Evolutionary conservation across 345 rosid genomes (phyloP), one percentile per base, ranked within the genome.

Genomic region (Gossypium mustelinum): DNA sequence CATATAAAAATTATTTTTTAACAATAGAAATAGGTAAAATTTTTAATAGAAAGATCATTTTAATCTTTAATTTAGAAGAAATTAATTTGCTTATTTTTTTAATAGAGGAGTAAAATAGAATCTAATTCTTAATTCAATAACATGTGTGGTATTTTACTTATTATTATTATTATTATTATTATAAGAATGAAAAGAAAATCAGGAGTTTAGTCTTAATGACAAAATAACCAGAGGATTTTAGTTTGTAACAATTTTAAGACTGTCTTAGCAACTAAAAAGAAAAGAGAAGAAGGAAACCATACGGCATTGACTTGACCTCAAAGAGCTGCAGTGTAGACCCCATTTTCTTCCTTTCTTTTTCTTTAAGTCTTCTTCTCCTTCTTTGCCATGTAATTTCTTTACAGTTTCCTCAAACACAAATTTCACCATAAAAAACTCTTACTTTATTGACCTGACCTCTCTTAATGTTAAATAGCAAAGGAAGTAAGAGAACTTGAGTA

Each of bases 91-190:
- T 34, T 0, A 0, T 34, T 34, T 29, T 29, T 34, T 0, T 3
- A 3, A 0, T 0, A 29, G 0, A 34, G 0, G 0, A 34, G 0
- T 29, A 34, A 34, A 29, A 34, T 34, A 0, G 0, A 34, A 4
- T 34, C 1, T 34, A 34, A 0, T 1, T 4, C 0, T 0, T 34
- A 34, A 4, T 34, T 4, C 0, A 34, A 4, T 34, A 29, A 29
- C 1, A 29, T 29, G 0, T 3, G 0, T 29, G 34, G 0, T 34
- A 34, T 34, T 34, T 34, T 34, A 34, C 41, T 29, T 29, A 0
- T 29, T 29, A 0, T 29, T 29, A 0, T 29, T 29, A 1, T 34
- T 34, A 0, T 34, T 34, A 1, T 34, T 34, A 5, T 34, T 34
- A 34, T 34, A 34, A 34, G 41, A 5, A 7, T 34, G 57, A 17